Percentiles rank a stretch among this genome's conserved stretches.
Evolutionary conservation across 129 eudicot species (phyloP).

Genomic region (Centella asiatica): DNA sequence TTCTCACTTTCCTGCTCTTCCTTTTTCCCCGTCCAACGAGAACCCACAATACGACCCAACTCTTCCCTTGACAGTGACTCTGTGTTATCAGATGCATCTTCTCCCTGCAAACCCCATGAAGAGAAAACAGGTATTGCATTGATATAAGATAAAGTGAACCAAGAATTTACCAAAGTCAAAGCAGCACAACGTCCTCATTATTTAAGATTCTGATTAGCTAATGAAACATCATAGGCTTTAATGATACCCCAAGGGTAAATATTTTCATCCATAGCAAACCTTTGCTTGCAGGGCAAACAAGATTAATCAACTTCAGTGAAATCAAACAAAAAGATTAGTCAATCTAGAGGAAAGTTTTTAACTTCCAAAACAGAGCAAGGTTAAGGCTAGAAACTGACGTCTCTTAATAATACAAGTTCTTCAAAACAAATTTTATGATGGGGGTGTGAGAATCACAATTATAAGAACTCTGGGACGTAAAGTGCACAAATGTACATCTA

Average conservation of each 20-base stretch:
- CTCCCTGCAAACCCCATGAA: constrained; percentile 29
- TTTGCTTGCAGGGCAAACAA: neutral
- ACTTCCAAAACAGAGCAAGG: too few species aligned
- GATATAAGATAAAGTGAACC: neutral
- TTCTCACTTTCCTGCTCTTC: constrained; percentile 38
- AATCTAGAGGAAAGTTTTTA: too few species aligned
- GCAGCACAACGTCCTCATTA: neutral
- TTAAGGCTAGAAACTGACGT: too few species aligned
- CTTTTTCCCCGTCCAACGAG: constrained; percentile 95
- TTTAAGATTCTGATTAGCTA: neutral
- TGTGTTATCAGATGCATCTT: constrained; percentile 36
- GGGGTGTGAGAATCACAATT: too few species aligned
- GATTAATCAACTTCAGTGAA: neutral
- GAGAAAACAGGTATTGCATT: constrained; percentile 8
- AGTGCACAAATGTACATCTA: too few species aligned
- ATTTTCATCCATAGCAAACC: neutral
- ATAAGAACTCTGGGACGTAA: too few species aligned
- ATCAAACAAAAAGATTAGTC: neutral
- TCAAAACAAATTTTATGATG: too few species aligned
- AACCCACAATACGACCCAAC: constrained; percentile 82
- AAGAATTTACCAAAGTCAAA: neutral
- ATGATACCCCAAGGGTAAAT: neutral
- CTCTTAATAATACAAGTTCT: too few species aligned
- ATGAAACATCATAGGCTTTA: neutral
- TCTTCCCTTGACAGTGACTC: constrained; percentile 80